Base-by-base conservation (phyloP, 805 yeast genomes). In the Kazachstania bromeliacearum region DNA sequence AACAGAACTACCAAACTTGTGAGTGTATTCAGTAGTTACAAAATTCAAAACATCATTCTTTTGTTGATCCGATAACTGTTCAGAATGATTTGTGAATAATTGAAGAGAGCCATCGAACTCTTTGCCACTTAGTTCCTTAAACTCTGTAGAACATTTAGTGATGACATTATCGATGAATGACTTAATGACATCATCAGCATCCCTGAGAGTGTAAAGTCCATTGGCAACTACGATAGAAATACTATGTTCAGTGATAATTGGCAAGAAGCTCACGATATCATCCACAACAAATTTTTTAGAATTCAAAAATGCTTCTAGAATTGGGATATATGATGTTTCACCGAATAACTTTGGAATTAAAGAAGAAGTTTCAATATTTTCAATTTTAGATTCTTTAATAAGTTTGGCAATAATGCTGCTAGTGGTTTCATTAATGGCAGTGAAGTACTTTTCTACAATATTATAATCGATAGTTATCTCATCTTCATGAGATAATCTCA, bases 1-100 rank as follows among this genome's bases (percentile, higher is more conserved):
- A 15, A 53, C 53, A 14, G 44, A 48, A 5, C 60, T 42, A 14
- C 51, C 47, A 35, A 54, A 65, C 39, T 61, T 64, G 36, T 53
- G 53, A 1, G 36, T 14, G 15, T 46, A 39, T 10, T 53, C 51
- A 1, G 53, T 44, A 5, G 55, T 42, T 3, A 61, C 39, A 41
- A 51, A 61, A 3, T 45, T 43, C 9, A 66, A 27, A n/a, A 61
- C 30, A 1, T 25, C 19, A 0, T 20, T 20, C 14, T 44, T 51
- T 16, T 66, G 51, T 2, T 54, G 56, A 3, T 41, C 49, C 2
- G 26, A 31, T 7, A 36, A 44, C 5, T 21, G 17, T 20, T 26
- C 28, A 23, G 17, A 40, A 15, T 32, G 42, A 8, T 8, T 33
- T 13, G 28, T 33, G 23, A 48, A 45, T 16, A 51, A 28, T 13